These are phyloP conservation scores for Blastocystis sp. DNA, from an alignment of 352 stramenopile genomes.

Conservation along the genomic window DNA sequence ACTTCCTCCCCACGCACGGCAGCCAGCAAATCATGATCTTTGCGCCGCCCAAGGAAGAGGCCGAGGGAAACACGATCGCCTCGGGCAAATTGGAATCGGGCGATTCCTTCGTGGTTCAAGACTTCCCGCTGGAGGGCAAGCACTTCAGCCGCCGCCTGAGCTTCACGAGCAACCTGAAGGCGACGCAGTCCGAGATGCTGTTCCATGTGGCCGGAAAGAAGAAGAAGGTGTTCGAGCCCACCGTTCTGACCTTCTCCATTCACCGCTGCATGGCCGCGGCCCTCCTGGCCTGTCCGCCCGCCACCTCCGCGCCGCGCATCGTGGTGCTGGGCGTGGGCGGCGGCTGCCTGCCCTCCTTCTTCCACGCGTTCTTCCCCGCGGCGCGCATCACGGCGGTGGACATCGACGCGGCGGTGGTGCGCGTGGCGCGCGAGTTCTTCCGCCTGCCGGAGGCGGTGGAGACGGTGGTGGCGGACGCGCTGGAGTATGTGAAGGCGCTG, in stretches of 20 bases:
- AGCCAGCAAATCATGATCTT: slow-evolving; percentile 2
- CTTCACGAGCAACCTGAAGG: slow-evolving; percentile 33
- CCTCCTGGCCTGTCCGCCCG: slow-evolving; percentile 7
- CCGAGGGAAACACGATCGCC: neutral
- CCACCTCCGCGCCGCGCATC: neutral
- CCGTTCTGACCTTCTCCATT: slow-evolving; percentile 25
- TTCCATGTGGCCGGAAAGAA: slow-evolving; percentile 29
- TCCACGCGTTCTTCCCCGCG: neutral
- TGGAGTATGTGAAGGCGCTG: slow-evolving; percentile 26
- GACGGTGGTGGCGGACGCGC: neutral
- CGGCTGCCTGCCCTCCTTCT: slow-evolving; percentile 28
- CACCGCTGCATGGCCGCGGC: slow-evolving; percentile 39
- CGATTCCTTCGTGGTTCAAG: neutral
- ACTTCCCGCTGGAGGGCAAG: neutral
- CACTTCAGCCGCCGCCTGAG: neutral
- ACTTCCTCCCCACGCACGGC: neutral
- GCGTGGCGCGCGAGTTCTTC: slow-evolving; percentile 10
- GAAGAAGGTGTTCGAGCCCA: slow-evolving; percentile 36
- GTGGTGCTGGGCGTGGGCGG: slow-evolving; percentile 26
- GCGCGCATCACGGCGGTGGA: slow-evolving; percentile 19
- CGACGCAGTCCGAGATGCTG: slow-evolving; percentile 20
- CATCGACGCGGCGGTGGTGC: slow-evolving; percentile 7
- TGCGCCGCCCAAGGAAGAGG: neutral
- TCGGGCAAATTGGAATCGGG: neutral
- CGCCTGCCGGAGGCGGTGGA: neutral